Base-by-base conservation (phyloP, 169 alveolate species). In the Plasmodium vinckei region DNA sequence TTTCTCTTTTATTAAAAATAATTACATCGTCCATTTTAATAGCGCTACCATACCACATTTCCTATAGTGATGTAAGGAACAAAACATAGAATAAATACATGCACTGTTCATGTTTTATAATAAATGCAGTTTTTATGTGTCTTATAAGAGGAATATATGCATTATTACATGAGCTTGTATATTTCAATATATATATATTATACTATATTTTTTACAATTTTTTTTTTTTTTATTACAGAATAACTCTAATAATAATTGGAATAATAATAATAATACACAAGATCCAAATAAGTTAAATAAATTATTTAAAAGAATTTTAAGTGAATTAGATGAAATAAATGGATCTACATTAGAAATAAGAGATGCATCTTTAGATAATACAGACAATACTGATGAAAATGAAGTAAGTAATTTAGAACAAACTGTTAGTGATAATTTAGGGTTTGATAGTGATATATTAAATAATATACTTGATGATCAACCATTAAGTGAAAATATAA, bases 1-100 rank as follows among this genome's bases (percentile, higher is more conserved):
- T 59, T 60, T 33, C 72, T 42, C 10, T 73, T 73, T 59, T 73
- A 25, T 33, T 59, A 42, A 73, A 73, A 59, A 49, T 49, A 15
- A 9, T 73, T 27, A 56, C 87, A 39, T 73, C 44, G 25, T 25
- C 54, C 2, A 49, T 73, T 42, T 59, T 73, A 46, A 59, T 73
- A 73, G 57, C 64, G 72, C 63, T 60, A 9, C 0, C 44, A 19
- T 72, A 73, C 9, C 60, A 44, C 13, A 15, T 59, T 19, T 17
- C 17, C 27, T 5, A 63, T 27, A 63, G 42, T 46, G 33, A 9
- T 15, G 49, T 25, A 44, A 33, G 13, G 4, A 12, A 56, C 9
- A 33, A 0, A 15, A 4, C 6, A 17, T 13, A 63, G 44, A 73
- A 25, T 12, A 1, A 64, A 49, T 10, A 49, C n/a, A n/a, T n/a